A percentile compares a stretch with the other conserved stretches of the same genome.
These are phyloP conservation scores for Syncephalastrum sp. DNA, from an alignment of 371 early-diverging fungal species.

Conservation along the genomic window DNA sequence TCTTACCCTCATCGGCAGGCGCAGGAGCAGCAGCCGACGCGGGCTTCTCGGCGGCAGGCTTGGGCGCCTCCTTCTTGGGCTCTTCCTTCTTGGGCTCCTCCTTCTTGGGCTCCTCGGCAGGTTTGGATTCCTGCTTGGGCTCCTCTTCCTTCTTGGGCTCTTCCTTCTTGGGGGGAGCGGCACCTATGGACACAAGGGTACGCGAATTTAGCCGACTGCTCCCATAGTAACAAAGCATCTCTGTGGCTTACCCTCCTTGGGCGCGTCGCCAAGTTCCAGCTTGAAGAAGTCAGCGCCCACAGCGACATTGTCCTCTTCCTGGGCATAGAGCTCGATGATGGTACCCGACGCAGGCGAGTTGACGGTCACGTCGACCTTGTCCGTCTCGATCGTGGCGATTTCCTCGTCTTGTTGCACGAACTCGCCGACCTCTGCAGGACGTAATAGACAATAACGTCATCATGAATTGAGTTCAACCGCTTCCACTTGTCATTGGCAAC, in stretches of 20 bases:
- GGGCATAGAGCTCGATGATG: conserved; percentile 80
- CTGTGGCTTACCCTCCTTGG: conserved; percentile 53
- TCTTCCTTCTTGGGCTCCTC: conserved; percentile 30
- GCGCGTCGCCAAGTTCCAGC: conserved; percentile 78
- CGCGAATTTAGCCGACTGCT: no score
- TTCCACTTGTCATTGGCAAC: no score
- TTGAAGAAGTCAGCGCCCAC: conserved; percentile 94
- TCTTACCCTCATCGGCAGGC: conserved; percentile 17
- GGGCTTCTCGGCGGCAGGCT: conserved; percentile 23
- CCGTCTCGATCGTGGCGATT: conserved; percentile 96
- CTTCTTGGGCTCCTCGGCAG: conserved; percentile 29
- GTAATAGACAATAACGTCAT: conserved; percentile 3
- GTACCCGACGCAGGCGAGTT: conserved; percentile 92
- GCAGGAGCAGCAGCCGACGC: conserved; percentile 21
- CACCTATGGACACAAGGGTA: conserved; percentile 14
- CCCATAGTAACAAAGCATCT: neutral
- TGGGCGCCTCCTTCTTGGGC: conserved; percentile 31
- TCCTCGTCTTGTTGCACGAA: conserved; percentile 93
- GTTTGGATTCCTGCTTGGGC: conserved; percentile 30
- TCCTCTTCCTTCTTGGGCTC: conserved; percentile 42
- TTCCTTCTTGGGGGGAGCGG: conserved; percentile 44
- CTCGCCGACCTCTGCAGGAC: conserved; percentile 85
- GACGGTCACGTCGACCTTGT: conserved; percentile 96
- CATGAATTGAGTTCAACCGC: no score
- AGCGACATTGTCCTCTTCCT: conserved; percentile 90